Conservation (phyloP, 129 eudicot genomes). For the Flaveria linearis region DNA sequence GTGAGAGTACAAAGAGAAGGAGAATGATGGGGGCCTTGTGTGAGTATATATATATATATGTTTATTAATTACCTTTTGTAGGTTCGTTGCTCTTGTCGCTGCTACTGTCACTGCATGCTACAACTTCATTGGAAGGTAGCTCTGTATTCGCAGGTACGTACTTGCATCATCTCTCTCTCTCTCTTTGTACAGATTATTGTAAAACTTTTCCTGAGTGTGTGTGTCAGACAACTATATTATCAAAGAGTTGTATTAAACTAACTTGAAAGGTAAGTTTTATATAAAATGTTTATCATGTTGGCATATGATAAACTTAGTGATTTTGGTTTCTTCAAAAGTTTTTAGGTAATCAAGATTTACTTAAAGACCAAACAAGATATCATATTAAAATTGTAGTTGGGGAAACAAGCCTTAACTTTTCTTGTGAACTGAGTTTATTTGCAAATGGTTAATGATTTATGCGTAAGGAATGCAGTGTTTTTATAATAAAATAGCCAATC, state of each 20-base stretch:
- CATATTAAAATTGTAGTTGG: too few species aligned
- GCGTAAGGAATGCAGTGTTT: too few species aligned
- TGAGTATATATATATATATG: background rate
- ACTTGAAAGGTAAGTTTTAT: background rate
- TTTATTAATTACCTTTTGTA: slow-evolving; percentile 45
- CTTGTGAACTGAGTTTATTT: too few species aligned
- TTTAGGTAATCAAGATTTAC: too few species aligned
- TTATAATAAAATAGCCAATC: too few species aligned
- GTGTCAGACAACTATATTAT: background rate
- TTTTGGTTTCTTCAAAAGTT: too few species aligned
- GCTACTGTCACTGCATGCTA: slow-evolving; percentile 35
- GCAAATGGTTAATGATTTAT: too few species aligned
- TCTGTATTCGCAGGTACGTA: slow-evolving; percentile 26
- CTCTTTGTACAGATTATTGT: slow-evolving; percentile 10
- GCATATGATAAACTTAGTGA: background rate
- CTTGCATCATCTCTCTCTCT: slow-evolving; percentile 11
- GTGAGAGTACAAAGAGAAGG: slow-evolving; percentile 35
- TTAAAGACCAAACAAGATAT: too few species aligned
- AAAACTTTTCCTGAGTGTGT: slow-evolving; percentile 16
- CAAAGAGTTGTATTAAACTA: background rate
- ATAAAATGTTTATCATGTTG: background rate
- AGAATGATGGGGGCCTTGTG: slow-evolving; percentile 34
- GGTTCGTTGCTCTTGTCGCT: slow-evolving; percentile 55
- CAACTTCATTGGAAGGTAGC: slow-evolving; percentile 32
- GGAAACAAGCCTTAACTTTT: too few species aligned